Percentiles rank a stretch among this genome's conserved stretches.
phyloP scores from a whole-genome alignment of 169 alveolate genomes.

The Cardiosporidium cionae region DNA sequence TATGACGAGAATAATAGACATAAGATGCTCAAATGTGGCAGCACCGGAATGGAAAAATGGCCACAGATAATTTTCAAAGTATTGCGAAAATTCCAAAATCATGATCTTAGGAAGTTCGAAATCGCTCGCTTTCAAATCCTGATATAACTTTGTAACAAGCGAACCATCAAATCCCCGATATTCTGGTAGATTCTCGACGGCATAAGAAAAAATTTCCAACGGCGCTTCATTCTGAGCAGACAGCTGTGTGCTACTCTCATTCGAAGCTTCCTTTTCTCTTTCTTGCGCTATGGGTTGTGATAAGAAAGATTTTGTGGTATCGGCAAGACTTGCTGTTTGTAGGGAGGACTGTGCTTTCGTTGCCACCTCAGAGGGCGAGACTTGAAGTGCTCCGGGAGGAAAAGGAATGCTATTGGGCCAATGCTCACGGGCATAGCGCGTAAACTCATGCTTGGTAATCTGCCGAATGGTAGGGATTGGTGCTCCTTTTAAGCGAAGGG shows the following conservation, averaged over 20 bases:
- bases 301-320: neutral
- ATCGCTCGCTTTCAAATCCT: neutral
- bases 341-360: neutral
- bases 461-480: neutral
- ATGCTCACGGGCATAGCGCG: conserved; percentile 9
- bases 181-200: conserved; percentile 1
- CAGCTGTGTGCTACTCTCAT: neutral
- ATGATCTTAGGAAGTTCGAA: neutral
- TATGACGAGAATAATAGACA: conserved; percentile 1
- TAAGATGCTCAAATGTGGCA: neutral
- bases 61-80: conserved; percentile 9
- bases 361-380: neutral
- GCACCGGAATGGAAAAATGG: neutral
- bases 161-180: neutral
- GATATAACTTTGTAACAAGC: neutral
- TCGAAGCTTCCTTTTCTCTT: neutral
- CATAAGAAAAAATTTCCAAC: neutral
- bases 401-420: neutral
- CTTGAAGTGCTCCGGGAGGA: neutral
- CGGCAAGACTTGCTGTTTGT: too few relatives aligned
- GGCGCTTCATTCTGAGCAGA: neutral
- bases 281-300: too few relatives aligned
- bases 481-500: neutral
- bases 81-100: conserved; percentile 6
- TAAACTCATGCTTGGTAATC: conserved; percentile 6